These are phyloP conservation scores for Pneumocystis sp. DNA, from an alignment of 1,139 yeast genomes.

Conservation along the genomic window DNA sequence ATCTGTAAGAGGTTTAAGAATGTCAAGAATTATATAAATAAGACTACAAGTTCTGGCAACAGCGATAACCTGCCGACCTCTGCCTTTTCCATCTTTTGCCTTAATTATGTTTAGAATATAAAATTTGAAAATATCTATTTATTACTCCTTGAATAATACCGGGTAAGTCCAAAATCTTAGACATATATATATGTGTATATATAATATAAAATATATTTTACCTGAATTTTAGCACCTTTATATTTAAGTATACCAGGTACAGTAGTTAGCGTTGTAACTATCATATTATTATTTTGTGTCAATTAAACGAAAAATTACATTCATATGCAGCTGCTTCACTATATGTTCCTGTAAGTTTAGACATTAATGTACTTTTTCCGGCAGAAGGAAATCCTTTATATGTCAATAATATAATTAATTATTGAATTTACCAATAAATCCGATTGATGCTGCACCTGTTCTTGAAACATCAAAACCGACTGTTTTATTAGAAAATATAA, in stretches of 20 bases:
- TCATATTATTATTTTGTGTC: constrained; percentile 26
- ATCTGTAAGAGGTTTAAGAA: constrained; percentile 87
- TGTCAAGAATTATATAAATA: constrained; percentile 84
- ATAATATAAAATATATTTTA: not conserved
- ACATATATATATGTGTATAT: not conserved
- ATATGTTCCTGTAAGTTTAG: constrained; percentile 84
- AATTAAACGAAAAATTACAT: not conserved
- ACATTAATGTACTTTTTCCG: constrained; percentile 42
- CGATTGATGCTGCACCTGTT: constrained; percentile 94
- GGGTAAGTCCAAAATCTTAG: constrained; percentile 75
- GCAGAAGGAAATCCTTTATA: constrained; percentile 2
- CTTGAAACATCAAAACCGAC: constrained; percentile 94
- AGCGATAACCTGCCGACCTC: constrained; percentile 98
- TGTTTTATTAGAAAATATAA: constrained; percentile 2
- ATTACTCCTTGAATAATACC: constrained; percentile 98
- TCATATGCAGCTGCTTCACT: constrained; percentile 76
- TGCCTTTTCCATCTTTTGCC: constrained; percentile 33
- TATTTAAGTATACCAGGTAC: constrained; percentile 94
- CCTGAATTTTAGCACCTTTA: constrained; percentile 90
- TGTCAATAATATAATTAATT: constrained; percentile 38
- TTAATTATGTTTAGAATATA: not conserved
- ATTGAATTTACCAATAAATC: constrained; percentile 94
- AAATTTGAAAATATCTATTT: constrained; percentile 48
- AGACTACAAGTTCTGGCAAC: constrained; percentile 93
- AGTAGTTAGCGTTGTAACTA: constrained; percentile 91